Evolutionary conservation across 2,329 filamentous ascomycete species (phyloP).

Genomic region (Verticillium nubilum): DNA sequence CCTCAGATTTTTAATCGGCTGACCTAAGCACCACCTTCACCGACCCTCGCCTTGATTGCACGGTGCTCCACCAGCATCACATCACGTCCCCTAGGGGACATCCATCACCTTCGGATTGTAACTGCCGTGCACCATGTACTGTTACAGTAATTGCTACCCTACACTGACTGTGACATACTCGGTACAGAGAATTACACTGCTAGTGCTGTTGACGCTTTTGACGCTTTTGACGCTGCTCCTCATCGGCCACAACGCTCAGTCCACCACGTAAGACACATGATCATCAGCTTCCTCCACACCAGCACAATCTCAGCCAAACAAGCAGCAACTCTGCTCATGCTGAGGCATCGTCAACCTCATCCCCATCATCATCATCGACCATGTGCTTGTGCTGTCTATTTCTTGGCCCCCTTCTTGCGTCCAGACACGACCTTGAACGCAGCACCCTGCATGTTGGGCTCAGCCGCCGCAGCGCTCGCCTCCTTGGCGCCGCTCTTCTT

Average conservation of each 20-base stretch:
- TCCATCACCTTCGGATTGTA: too few species aligned
- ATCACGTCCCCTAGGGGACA: neutral
- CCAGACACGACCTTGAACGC: slow-evolving; percentile 86
- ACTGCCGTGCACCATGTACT: neutral
- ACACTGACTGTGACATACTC: neutral
- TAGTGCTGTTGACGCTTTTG: neutral
- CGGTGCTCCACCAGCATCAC: neutral
- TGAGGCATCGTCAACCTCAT: too few species aligned
- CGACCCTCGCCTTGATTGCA: neutral
- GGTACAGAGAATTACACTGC: neutral
- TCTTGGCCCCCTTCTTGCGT: slow-evolving; percentile 86
- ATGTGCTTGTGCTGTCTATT: slow-evolving; percentile 22
- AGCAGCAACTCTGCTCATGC: too few species aligned
- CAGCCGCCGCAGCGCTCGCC: slow-evolving; percentile 30
- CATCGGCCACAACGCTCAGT: too few species aligned
- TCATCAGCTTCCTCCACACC: neutral
- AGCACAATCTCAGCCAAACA: too few species aligned
- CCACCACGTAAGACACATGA: neutral
- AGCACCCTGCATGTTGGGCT: slow-evolving; percentile 40
- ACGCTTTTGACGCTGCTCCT: neutral
- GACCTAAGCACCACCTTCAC: slow-evolving; percentile 11
- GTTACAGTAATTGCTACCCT: neutral
- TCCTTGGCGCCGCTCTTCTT: slow-evolving; percentile 72
- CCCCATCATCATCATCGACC: neutral
- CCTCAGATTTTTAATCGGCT: slow-evolving; percentile 5